phyloP scores from a whole-genome alignment of 257 asterid genomes.

The Pogostemon cablin region DNA sequence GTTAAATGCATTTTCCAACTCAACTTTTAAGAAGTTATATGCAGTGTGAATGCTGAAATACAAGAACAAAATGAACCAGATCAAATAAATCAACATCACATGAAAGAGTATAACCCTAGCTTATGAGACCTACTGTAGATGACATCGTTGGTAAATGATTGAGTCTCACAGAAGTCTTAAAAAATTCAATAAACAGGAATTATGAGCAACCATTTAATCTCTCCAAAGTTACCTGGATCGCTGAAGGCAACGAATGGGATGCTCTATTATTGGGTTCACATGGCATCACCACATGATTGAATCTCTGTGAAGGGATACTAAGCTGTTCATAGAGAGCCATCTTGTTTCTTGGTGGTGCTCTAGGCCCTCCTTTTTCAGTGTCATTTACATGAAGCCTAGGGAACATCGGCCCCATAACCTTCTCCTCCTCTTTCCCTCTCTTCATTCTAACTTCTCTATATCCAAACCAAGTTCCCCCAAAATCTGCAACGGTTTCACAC shows the following conservation, averaged over 20 bases:
- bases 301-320: constrained; percentile 84
- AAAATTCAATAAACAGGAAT: neutral
- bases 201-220: neutral
- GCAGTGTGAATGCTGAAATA: constrained; percentile 1
- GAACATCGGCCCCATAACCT: constrained; percentile 82
- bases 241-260: constrained; percentile 41
- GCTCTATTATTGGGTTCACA: constrained; percentile 28
- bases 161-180: neutral
- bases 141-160: neutral
- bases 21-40: neutral
- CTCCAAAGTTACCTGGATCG: constrained; percentile 58
- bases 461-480: neutral
- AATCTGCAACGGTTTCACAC: constrained; percentile 17
- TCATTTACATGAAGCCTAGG: constrained; percentile 95
- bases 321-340: constrained; percentile 98
- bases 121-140: neutral
- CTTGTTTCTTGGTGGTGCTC: constrained; percentile 99
- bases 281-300: constrained; percentile 37
- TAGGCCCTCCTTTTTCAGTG: constrained; percentile 92
- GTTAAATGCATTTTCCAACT: no score
- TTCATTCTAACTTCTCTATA: constrained; percentile 47
- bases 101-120: neutral
- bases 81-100: neutral
- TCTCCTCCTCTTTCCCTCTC: constrained; percentile 76
- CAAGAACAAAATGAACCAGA: neutral